These are phyloP conservation scores for Tephrocybe sp. DNA, from an alignment of 768 basidiomycete species.

Conservation along the genomic window DNA sequence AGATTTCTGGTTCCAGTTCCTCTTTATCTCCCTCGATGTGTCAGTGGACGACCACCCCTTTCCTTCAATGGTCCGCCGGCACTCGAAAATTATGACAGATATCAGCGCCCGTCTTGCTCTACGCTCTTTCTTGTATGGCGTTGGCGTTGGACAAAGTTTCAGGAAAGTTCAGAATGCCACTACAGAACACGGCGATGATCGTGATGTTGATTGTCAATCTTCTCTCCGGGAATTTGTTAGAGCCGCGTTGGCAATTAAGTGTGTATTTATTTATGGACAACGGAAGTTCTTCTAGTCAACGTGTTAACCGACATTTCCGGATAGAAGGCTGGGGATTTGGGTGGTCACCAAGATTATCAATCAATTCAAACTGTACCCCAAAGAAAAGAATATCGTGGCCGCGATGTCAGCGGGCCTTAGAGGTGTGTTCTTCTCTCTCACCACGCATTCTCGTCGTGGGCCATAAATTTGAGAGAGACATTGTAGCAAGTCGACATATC, in stretches of 20 bases:
- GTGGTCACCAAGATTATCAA: background rate
- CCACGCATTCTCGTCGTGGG: background rate
- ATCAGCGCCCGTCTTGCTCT: background rate
- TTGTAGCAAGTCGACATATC: background rate
- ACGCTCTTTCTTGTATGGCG: too few species aligned
- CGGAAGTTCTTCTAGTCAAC: background rate
- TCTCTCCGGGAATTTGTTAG: background rate
- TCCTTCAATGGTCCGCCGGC: background rate
- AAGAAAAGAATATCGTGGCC: background rate
- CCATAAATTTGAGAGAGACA: background rate
- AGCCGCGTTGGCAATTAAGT: too few species aligned
- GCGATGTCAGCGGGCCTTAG: background rate
- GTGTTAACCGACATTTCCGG: slow-evolving; percentile 5
- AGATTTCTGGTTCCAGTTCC: background rate
- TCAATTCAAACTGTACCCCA: slow-evolving; percentile 2
- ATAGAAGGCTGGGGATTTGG: slow-evolving; percentile 1
- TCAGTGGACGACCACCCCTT: background rate
- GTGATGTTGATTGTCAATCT: background rate
- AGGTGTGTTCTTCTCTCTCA: background rate
- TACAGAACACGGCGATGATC: too few species aligned
- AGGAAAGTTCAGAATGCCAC: background rate
- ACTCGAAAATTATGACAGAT: background rate
- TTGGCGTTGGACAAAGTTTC: too few species aligned
- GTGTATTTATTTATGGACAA: background rate
- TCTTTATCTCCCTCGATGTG: slow-evolving; percentile 1